Evolutionary conservation across 169 alveolate genomes (phyloP).

Genomic region (Eimeria sp.): DNA sequence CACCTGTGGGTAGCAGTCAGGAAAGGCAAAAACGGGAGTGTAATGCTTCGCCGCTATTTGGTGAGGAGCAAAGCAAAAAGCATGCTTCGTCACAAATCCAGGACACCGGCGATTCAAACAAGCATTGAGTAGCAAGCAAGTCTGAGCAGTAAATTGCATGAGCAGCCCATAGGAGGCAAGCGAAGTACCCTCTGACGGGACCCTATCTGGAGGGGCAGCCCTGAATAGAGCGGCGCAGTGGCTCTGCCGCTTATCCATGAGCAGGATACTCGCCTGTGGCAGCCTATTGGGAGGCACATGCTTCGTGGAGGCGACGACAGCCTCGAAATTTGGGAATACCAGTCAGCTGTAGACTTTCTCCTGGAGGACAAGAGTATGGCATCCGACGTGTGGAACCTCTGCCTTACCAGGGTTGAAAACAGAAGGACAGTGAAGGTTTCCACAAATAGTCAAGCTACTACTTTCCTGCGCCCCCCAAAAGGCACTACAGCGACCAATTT

Average conservation of each 20-base stretch:
- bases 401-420: neutral
- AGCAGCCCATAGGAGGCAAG: neutral
- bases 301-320: conserved; percentile 90
- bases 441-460: neutral
- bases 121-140: neutral
- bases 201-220: conserved; percentile 6
- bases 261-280: conserved; percentile 90
- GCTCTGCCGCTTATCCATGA: conserved; percentile 45
- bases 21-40: neutral
- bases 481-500: conserved; percentile 87
- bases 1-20: conserved; percentile 14
- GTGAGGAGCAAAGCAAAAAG: too few species aligned
- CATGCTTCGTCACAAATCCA: neutral
- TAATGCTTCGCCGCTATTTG: neutral
- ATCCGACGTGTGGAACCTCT: neutral
- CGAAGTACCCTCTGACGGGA: neutral
- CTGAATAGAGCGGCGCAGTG: conserved; percentile 61
- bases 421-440: neutral
- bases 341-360: conserved; percentile 87
- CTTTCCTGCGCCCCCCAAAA: neutral
- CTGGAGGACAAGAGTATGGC: neutral
- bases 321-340: conserved; percentile 90
- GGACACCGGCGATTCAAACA: neutral
- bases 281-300: conserved; percentile 85
- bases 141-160: neutral